A percentile compares a stretch with the other conserved stretches of the same genome.
These are phyloP conservation scores for Marchantia paleacea DNA, from an alignment of 225 moss, liverwort and hornwort species.

Conservation along the genomic window DNA sequence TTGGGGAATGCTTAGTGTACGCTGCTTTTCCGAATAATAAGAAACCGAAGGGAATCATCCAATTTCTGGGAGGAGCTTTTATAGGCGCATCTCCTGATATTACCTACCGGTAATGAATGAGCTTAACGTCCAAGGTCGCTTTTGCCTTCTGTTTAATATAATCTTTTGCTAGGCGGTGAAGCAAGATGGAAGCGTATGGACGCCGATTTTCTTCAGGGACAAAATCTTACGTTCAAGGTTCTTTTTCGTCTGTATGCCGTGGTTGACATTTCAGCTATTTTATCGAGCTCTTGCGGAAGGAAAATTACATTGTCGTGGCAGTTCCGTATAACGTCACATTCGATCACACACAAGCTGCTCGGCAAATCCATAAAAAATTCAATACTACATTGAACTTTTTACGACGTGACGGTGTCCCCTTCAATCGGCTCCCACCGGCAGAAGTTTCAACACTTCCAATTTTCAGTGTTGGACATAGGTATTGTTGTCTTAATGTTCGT, in stretches of 20 bases:
- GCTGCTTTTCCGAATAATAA: constrained; percentile 55
- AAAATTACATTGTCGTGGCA: constrained; percentile 91
- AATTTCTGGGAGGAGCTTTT: constrained; percentile 88
- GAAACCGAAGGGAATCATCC: constrained; percentile 67
- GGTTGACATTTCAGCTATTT: constrained; percentile 51
- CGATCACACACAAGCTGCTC: constrained; percentile 73
- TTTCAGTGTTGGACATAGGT: constrained; percentile 98
- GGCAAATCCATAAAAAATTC: constrained; percentile 65
- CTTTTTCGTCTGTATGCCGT: neutral
- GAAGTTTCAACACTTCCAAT: constrained; percentile 63
- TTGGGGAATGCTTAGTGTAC: constrained; percentile 71
- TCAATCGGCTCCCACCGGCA: constrained; percentile 46
- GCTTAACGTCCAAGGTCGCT: neutral
- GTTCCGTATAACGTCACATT: constrained; percentile 85
- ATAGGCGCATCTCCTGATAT: constrained; percentile 89
- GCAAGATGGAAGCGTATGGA: neutral
- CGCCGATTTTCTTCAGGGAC: neutral
- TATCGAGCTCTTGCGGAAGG: constrained; percentile 88
- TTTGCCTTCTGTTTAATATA: neutral
- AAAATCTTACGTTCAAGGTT: too few species aligned
- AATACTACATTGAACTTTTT: constrained; percentile 54
- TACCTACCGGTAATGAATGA: constrained; percentile 59
- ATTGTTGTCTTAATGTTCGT: constrained; percentile 4
- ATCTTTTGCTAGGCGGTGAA: neutral
- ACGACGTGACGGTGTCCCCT: constrained; percentile 44